phyloP scores from a whole-genome alignment of 1,139 yeast genomes.

The Sugiyamaella novakii region DNA sequence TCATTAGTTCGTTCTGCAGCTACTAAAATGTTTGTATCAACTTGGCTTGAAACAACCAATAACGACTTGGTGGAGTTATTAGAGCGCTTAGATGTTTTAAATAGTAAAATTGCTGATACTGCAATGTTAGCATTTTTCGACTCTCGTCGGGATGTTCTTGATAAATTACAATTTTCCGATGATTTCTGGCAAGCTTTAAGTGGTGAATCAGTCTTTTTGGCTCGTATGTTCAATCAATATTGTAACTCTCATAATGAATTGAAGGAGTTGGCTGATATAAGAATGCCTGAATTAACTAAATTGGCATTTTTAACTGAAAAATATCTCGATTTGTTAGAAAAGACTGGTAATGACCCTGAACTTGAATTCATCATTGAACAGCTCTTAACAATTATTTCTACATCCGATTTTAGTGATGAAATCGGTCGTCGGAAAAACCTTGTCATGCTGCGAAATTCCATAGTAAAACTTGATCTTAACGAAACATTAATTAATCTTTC shows the following conservation, averaged over 20 bases:
- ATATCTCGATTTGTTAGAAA: slow-evolving; percentile 54
- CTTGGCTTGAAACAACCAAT: slow-evolving; percentile 71
- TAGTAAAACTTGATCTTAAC: slow-evolving; percentile 45
- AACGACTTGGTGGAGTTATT: slow-evolving; percentile 73
- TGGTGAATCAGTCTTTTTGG: slow-evolving; percentile 72
- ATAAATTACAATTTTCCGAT: slow-evolving; percentile 56
- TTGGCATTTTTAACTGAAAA: slow-evolving; percentile 61
- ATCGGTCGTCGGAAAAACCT: slow-evolving; percentile 84
- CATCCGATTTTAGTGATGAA: slow-evolving; percentile 88
- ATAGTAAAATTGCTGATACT: slow-evolving; percentile 57
- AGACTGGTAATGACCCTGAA: slow-evolving; percentile 53
- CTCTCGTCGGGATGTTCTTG: slow-evolving; percentile 61
- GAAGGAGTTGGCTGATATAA: slow-evolving; percentile 63
- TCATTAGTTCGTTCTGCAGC: slow-evolving; percentile 73
- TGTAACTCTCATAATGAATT: slow-evolving; percentile 56
- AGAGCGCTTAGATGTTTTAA: slow-evolving; percentile 67
- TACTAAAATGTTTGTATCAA: slow-evolving; percentile 62
- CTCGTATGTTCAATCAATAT: slow-evolving; percentile 65
- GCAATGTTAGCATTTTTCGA: slow-evolving; percentile 69
- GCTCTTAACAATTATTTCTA: slow-evolving; percentile 63
- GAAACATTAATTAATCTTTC: slow-evolving; percentile 60
- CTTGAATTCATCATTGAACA: slow-evolving; percentile 78
- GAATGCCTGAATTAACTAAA: slow-evolving; percentile 79
- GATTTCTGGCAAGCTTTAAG: slow-evolving; percentile 71
- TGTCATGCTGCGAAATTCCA: slow-evolving; percentile 58